Conservation (phyloP, 257 asterid species). For the Solanum lycopersicoides region DNA sequence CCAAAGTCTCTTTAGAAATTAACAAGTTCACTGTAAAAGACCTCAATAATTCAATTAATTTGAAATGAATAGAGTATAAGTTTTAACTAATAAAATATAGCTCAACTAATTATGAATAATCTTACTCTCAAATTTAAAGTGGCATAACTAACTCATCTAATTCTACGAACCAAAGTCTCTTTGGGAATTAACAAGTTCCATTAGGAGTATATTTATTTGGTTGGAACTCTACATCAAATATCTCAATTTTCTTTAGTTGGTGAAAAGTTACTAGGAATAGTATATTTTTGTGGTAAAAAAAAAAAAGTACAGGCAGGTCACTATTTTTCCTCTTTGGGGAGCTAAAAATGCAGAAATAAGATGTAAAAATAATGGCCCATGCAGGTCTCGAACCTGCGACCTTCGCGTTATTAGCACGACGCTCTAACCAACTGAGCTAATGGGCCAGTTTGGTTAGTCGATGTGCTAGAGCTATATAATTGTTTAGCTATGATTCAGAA, state of each 20-base stretch:
- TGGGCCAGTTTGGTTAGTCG: not conserved
- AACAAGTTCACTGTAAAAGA: not conserved
- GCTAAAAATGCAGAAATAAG: too few relatives aligned
- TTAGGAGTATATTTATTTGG: not conserved
- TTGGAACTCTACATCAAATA: not conserved
- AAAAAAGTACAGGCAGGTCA: not conserved
- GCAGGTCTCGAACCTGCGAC: conserved; percentile 18
- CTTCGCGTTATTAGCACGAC: conserved; percentile 32
- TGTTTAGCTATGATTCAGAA: not conserved
- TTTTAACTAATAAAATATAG: not conserved
- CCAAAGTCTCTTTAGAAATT: not conserved
- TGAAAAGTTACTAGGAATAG: not conserved
- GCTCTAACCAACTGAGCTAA: conserved; percentile 30
- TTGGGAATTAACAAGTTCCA: not conserved
- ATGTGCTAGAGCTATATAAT: fast-evolving
- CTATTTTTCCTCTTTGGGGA: not conserved
- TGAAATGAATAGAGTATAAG: not conserved
- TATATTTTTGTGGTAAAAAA: not conserved
- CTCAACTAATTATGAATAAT: not conserved
- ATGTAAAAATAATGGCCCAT: not conserved
- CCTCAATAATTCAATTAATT: too few relatives aligned
- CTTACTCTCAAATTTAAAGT: not conserved
- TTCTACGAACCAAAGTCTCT: too few relatives aligned
- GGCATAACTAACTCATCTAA: too few relatives aligned
- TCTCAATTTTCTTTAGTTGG: not conserved